Base-by-base conservation (phyloP, 768 basidiomycete species). In the Udeniomyces megalosporus region DNA sequence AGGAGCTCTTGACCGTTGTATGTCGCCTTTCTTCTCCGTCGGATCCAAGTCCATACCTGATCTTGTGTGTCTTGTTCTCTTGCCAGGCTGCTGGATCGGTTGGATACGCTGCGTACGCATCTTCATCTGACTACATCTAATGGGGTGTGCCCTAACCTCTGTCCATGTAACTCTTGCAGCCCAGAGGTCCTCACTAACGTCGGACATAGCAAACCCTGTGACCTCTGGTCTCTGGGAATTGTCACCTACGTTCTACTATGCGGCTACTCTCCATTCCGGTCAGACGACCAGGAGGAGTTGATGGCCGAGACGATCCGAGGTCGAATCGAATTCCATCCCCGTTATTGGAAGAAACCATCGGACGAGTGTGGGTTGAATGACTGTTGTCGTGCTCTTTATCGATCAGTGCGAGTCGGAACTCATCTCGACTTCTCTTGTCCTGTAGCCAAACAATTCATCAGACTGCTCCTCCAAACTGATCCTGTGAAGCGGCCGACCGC, bases 171-270 rank as follows among this genome's bases (percentile, higher is more conserved):
- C 26, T 10, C n/a, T 17, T 51, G 8, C 49, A 51, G 55, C 38
- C 63, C 63, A 32, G 88, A 91, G 70, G 86, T 91, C 5, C 75
- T 91, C 29, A 80, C 79, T 64, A 82, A 85, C 67, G 72, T 77
- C n/a, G 88, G 88, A 0, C 92, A 99, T 69, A 84, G 90, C 49
- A 90, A 88, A 70, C 82, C 87, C 3, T 92, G 95, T 6, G 95
- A 97, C 72, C 74, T 95, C 20, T 97, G 95, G 95, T 83, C 85
- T 31, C 84, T 83, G 4, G 95, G 91, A 0, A 81, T 97, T 66
- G 96, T 99, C 68, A 86, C 92, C 20, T 97, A 95, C 73, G 88
- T 95, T 58, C 78, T 97, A 15, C 79, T 95, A 1, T 93, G 93
- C 69, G 93, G 93, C 2, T 97, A 97, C 75, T 84, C 86, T 1